A percentile compares a stretch with the other conserved stretches of the same genome.
Conservation (phyloP, 176 grass and related monocot species). For the Cenchrus purpureus region DNA sequence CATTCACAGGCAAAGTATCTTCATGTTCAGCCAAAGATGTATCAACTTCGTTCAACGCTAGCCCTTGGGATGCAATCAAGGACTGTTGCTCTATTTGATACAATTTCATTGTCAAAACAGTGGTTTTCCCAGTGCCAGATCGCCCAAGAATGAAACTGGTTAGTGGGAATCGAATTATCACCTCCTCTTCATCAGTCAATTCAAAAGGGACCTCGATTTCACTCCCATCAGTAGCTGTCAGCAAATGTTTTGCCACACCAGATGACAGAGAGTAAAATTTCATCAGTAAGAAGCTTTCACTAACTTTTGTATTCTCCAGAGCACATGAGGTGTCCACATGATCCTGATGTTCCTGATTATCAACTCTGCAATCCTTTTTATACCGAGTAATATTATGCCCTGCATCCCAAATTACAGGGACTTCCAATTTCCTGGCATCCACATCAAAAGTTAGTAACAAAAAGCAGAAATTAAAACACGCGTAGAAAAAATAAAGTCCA, state of each 20-base stretch:
- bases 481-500: not conserved
- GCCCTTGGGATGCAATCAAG: slow-evolving; percentile 63
- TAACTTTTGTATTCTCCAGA: slow-evolving; percentile 86
- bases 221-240: slow-evolving; percentile 77
- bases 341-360: slow-evolving; percentile 41
- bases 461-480: slow-evolving; percentile 3
- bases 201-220: slow-evolving; percentile 84
- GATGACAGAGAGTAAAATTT: slow-evolving; percentile 90
- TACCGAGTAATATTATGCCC: slow-evolving; percentile 55
- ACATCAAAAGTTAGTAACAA: slow-evolving; percentile 14
- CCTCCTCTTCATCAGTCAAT: slow-evolving; percentile 81
- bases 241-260: slow-evolving; percentile 69
- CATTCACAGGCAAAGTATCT: not conserved
- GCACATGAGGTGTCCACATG: slow-evolving; percentile 28
- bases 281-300: slow-evolving; percentile 85
- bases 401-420: slow-evolving; percentile 68
- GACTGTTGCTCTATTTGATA: slow-evolving; percentile 72
- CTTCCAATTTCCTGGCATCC: slow-evolving; percentile 60
- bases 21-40: slow-evolving; percentile 10
- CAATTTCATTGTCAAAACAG: slow-evolving; percentile 82
- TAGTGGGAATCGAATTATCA: slow-evolving; percentile 65
- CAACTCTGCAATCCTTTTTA: slow-evolving; percentile 43
- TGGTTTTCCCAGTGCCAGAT: slow-evolving; percentile 95
- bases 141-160: slow-evolving; percentile 88
- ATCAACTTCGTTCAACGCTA: slow-evolving; percentile 18